These are phyloP conservation scores for Didymella arachidicola DNA, from an alignment of 2,329 filamentous ascomycete species.

Conservation along the genomic window DNA sequence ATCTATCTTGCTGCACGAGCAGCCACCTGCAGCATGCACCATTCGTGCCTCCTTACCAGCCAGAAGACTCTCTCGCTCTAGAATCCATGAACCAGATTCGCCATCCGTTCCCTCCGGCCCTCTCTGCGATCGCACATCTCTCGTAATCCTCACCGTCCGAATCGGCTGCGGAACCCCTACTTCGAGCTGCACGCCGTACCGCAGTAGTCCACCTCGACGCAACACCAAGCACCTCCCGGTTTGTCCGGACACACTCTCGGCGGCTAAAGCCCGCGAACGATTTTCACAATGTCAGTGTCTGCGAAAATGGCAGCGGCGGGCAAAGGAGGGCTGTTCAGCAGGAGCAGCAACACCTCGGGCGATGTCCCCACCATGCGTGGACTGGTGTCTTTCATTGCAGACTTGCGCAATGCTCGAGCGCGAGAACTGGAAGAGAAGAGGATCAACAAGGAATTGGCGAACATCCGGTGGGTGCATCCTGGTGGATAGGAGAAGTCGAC, in stretches of 20 bases:
- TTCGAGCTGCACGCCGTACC: slow-evolving; percentile 20
- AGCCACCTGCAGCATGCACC: slow-evolving; percentile 34
- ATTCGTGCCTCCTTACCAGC: slow-evolving; percentile 15
- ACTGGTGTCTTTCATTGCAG: slow-evolving; percentile 97
- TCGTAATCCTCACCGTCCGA: slow-evolving; percentile 27
- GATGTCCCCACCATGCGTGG: slow-evolving; percentile 59
- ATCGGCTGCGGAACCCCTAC: slow-evolving; percentile 39
- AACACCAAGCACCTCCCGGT: slow-evolving; percentile 23
- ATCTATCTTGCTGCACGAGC: slow-evolving; percentile 36
- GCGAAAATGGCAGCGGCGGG: slow-evolving; percentile 51
- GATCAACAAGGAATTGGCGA: slow-evolving; percentile 99
- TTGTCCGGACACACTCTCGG: slow-evolving; percentile 40
- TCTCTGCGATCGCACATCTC: slow-evolving; percentile 33
- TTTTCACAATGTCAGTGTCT: slow-evolving; percentile 37
- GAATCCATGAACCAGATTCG: slow-evolving; percentile 28
- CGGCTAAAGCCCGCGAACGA: slow-evolving; percentile 45
- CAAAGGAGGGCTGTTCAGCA: slow-evolving; percentile 52
- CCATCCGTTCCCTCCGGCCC: slow-evolving; percentile 27
- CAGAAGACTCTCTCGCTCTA: slow-evolving; percentile 19
- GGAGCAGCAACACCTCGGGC: slow-evolving; percentile 47
- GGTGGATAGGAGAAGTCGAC: slow-evolving; percentile 10
- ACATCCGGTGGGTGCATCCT: slow-evolving; percentile 73
- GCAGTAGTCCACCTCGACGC: slow-evolving; percentile 8
- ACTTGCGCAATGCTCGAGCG: slow-evolving; percentile 91
- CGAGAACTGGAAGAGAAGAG: slow-evolving; percentile 97